A percentile compares a stretch with the other conserved stretches of the same genome.
Conservation (phyloP, 2,329 filamentous ascomycete species). For the Pestalotiopsis sp. region DNA sequence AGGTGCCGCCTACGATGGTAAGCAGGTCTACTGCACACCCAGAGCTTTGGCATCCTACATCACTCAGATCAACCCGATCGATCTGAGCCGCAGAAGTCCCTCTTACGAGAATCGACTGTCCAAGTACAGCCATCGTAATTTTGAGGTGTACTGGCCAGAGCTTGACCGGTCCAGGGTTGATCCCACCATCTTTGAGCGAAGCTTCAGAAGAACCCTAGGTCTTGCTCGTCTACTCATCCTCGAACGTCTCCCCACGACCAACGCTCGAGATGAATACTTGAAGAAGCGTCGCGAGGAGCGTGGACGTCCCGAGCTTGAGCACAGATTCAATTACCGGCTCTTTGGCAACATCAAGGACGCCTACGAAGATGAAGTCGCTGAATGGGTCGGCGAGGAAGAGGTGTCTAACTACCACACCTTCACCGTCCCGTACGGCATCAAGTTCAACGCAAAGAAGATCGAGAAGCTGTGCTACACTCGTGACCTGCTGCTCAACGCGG, state of each 20-base stretch:
- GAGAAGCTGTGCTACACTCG: constrained; percentile 82
- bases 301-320: constrained; percentile 59
- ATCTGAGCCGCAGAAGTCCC: constrained; percentile 77
- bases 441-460: constrained; percentile 68
- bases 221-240: constrained; percentile 79
- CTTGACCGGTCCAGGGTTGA: constrained; percentile 77
- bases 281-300: constrained; percentile 71
- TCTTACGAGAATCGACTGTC: constrained; percentile 87
- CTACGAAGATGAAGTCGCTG: constrained; percentile 79
- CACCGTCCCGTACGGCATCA: constrained; percentile 67
- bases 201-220: constrained; percentile 74
- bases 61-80: constrained; percentile 80
- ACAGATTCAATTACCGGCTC: constrained; percentile 47
- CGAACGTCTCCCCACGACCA: constrained; percentile 72
- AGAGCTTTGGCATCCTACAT: constrained; percentile 78
- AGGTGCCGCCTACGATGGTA: constrained; percentile 78
- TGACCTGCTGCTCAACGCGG: constrained; percentile 79
- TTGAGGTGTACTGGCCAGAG: constrained; percentile 79
- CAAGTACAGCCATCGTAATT: constrained; percentile 82
- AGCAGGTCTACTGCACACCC: constrained; percentile 77
- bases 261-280: constrained; percentile 70
- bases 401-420: constrained; percentile 81
- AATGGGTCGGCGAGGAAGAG: constrained; percentile 79
- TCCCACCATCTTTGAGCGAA: constrained; percentile 84
- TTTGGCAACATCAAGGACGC: constrained; percentile 75